phyloP scores from a whole-genome alignment of 495 filamentous ascomycete species.

The Hypoxylon cercidicola region DNA sequence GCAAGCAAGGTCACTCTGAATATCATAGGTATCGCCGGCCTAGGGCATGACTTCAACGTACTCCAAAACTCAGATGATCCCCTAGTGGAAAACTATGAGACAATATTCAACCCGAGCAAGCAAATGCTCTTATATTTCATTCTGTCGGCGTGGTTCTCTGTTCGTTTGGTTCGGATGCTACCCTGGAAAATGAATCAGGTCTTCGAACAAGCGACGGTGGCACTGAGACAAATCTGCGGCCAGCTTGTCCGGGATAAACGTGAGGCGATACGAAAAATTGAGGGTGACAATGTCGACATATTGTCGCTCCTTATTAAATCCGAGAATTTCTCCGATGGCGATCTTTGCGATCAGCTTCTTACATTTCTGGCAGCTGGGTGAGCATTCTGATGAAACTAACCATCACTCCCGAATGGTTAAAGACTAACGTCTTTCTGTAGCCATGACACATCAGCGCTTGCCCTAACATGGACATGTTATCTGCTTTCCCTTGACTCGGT shows the following conservation, averaged over 20 bases:
- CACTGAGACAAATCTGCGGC: conserved; percentile 65
- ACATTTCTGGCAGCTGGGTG: conserved; percentile 81
- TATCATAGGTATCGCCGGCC: conserved; percentile 77
- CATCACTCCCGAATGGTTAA: not conserved
- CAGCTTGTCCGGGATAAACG: conserved; percentile 70
- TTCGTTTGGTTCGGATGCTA: conserved; percentile 57
- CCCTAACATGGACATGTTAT: conserved; percentile 56
- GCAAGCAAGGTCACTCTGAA: conserved; percentile 74
- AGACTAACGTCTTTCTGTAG: conserved; percentile 28
- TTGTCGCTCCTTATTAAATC: conserved; percentile 77
- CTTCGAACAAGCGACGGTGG: conserved; percentile 58
- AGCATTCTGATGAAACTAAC: conserved; percentile 45
- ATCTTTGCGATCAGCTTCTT: conserved; percentile 84
- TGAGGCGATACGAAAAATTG: conserved; percentile 60
- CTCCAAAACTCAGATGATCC: conserved; percentile 67
- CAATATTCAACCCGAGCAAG: conserved; percentile 55
- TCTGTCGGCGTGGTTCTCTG: conserved; percentile 54
- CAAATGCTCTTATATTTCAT: conserved; percentile 51
- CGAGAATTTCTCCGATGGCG: conserved; percentile 75
- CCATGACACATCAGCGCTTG: conserved; percentile 69
- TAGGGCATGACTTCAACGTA: conserved; percentile 76
- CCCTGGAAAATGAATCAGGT: conserved; percentile 70
- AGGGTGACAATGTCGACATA: conserved; percentile 69
- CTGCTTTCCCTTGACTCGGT: conserved; percentile 52
- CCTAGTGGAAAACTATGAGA: conserved; percentile 69